Evolutionary conservation across 495 filamentous ascomycete genomes (phyloP).

Genomic region (Lentithecium fluviatile): DNA sequence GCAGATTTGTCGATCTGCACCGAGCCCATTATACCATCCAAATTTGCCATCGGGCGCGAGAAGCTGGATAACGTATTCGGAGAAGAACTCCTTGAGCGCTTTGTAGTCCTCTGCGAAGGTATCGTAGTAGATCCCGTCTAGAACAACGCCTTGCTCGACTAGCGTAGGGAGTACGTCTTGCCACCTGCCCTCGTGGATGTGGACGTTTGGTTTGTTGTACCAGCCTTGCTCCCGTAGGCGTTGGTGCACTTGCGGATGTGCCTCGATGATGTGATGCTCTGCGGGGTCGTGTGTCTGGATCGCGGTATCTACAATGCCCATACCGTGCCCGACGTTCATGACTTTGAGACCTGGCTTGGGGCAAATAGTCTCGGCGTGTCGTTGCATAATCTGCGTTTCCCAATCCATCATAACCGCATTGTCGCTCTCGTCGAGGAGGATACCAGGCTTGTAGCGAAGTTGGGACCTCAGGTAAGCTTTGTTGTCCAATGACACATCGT

Average conservation of each 20-base stretch:
- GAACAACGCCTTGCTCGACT: conserved; percentile 60
- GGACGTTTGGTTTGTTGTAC: conserved; percentile 57
- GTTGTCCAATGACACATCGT: conserved; percentile 43
- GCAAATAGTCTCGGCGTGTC: conserved; percentile 61
- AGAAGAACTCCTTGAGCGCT: conserved; percentile 78
- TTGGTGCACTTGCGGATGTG: conserved; percentile 65
- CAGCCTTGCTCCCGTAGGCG: conserved; percentile 61
- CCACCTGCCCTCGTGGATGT: conserved; percentile 70
- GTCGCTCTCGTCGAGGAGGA: conserved; percentile 68
- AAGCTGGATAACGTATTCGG: conserved; percentile 71
- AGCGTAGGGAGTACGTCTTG: conserved; percentile 71
- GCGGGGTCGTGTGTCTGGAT: conserved; percentile 64
- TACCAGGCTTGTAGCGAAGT: conserved; percentile 66
- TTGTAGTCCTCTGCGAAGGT: conserved; percentile 87
- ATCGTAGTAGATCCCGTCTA: conserved; percentile 90
- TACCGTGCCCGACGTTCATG: conserved; percentile 86
- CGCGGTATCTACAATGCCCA: conserved; percentile 86
- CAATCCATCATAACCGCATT: conserved; percentile 96
- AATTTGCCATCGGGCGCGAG: conserved; percentile 69
- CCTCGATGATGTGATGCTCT: conserved; percentile 48
- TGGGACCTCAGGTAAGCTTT: conserved; percentile 67
- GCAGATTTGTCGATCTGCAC: conserved; percentile 85
- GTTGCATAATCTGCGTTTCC: conserved; percentile 83
- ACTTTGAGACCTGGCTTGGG: conserved; percentile 61
- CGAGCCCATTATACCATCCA: conserved; percentile 93